Conservation (phyloP, 2,329 filamentous ascomycete species). For the Fusarium nematophilum region DNA sequence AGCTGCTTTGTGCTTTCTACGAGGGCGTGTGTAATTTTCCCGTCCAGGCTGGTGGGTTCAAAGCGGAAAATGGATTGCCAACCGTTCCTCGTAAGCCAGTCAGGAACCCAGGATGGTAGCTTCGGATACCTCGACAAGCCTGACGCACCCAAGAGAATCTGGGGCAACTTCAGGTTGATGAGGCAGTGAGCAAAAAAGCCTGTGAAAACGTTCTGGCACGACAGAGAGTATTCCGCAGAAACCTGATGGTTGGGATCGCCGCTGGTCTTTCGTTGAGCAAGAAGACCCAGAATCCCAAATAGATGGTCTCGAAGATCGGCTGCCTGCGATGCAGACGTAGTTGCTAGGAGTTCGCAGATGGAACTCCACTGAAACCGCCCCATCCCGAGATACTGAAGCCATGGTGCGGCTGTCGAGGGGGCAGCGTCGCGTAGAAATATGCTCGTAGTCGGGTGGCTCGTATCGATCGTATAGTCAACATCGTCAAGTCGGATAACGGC, state of each 20-base stretch:
- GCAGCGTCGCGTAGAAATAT: neutral
- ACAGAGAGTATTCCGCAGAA: neutral
- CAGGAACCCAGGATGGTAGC: too few species aligned
- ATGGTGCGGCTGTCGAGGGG: neutral
- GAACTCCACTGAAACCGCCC: neutral
- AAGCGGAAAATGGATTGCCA: too few species aligned
- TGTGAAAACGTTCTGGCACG: neutral
- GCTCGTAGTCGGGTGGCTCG: too few species aligned
- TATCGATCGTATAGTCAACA: neutral
- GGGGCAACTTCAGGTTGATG: too few species aligned
- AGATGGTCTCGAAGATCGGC: neutral
- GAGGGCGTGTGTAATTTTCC: too few species aligned
- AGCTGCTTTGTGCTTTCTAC: too few species aligned
- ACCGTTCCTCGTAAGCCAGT: too few species aligned
- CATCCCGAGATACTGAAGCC: neutral
- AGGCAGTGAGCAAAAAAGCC: neutral
- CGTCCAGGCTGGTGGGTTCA: too few species aligned
- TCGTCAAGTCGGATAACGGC: neutral
- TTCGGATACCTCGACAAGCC: too few species aligned
- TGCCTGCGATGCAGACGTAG: neutral
- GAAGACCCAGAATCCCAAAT: neutral
- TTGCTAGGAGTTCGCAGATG: neutral
- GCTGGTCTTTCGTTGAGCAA: neutral
- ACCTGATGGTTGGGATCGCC: neutral
- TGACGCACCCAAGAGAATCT: too few species aligned